These are phyloP conservation scores for Chaetomidium leptoderma DNA, from an alignment of 495 filamentous ascomycete species.

Conservation along the genomic window DNA sequence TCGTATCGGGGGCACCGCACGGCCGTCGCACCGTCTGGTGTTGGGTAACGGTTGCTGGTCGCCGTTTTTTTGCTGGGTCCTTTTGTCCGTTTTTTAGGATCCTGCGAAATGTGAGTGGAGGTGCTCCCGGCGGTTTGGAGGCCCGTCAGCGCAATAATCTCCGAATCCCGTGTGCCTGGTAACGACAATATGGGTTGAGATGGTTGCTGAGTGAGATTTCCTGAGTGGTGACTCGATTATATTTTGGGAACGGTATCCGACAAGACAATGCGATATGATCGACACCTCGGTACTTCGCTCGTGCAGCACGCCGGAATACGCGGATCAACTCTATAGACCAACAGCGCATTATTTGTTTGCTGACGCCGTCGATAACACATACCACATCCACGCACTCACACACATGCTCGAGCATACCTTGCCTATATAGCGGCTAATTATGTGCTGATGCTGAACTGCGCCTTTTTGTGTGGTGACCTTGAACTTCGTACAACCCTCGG, in stretches of 20 bases:
- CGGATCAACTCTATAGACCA: no score
- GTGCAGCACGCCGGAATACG: no score
- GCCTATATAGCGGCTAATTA: slow-evolving; percentile 6
- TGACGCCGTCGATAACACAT: not conserved
- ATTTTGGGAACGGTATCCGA: slow-evolving; percentile 7
- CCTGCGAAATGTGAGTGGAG: no score
- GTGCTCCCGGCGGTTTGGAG: no score
- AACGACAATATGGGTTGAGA: not conserved
- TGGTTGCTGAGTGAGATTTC: slow-evolving; percentile 8
- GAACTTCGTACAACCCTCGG: not conserved
- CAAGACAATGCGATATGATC: not conserved
- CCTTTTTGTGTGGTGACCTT: not conserved
- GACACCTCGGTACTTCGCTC: no score
- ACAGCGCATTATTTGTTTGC: slow-evolving; percentile 5
- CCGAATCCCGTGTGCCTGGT: not conserved
- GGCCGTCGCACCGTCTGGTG: not conserved
- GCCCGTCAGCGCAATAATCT: not conserved
- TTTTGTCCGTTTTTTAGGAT: not conserved
- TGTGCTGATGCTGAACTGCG: not conserved
- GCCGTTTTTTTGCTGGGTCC: not conserved
- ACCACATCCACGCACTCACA: not conserved
- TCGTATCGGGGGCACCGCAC: not conserved
- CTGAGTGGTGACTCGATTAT: not conserved
- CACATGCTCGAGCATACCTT: not conserved
- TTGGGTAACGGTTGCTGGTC: not conserved